Evolutionary conservation across 768 basidiomycete genomes (phyloP), one percentile per base, ranked within the genome.

Genomic region (Russula griseocarnosa): DNA sequence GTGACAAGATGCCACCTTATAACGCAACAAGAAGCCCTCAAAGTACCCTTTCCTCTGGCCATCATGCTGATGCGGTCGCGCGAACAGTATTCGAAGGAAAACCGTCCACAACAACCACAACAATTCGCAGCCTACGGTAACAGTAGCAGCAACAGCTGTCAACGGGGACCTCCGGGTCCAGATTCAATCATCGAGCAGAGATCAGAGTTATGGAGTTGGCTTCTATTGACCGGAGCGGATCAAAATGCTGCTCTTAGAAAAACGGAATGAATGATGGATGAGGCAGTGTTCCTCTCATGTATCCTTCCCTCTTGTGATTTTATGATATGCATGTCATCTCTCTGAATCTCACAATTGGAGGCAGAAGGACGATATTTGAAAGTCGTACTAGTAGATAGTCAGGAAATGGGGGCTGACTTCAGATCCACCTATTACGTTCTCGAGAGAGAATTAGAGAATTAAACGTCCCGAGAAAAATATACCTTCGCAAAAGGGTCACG

Each of bases 41-140:
- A 47, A 14, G 47, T 65, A 9, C 40, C 64, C 6, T 38, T 57
- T 42, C 55, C 49, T 3, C 61, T 57, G 40, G 32, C 49, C 7
- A 42, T 61, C 38, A 65, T 65, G 64, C 49, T 65, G 16, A 61
- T 61, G 64, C 64, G 60, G 10, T 56, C 60, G n/a, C 53, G 60
- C 8, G 64, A 65, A n/a, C 40, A 46, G 14, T 51, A 56, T 52
- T 60, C 59, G 59, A 65, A 28, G 54, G n/a, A n/a, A 18, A 0
- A 6, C 11, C 16, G 5, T 40, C 0, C 5, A 14, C 34, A 13
- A 36, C 20, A 32, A 22, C 14, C 55, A 9, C 16, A n/a, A 36
- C 2, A 13, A 8, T 36, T n/a, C n/a, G n/a, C n/a, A n/a, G n/a
- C n/a, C n/a, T n/a, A n/a, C n/a, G n/a, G 9, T 11, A 5, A 0